phyloP scores from a whole-genome alignment of 2,329 filamentous ascomycete genomes.

The Ceratocystis variospora region DNA sequence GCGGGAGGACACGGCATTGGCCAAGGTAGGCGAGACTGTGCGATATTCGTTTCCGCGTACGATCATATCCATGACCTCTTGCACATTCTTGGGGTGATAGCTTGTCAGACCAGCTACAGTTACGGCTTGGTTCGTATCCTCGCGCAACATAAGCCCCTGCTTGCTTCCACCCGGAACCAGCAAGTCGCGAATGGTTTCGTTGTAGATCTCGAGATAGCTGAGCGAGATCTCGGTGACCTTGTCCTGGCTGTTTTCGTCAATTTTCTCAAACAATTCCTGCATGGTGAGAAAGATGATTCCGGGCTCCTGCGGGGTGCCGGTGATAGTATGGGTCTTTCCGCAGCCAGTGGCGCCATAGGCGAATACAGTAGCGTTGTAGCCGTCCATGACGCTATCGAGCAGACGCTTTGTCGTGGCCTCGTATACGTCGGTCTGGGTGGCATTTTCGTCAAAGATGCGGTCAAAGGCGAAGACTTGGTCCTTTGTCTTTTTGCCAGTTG shows the following conservation, averaged over 20 bases:
- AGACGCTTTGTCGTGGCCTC: constrained; percentile 78
- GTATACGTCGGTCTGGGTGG: constrained; percentile 83
- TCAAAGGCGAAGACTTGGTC: constrained; percentile 98
- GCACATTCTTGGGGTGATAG: constrained; percentile 77
- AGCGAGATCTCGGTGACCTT: constrained; percentile 83
- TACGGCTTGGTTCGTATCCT: constrained; percentile 87
- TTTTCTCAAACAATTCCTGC: constrained; percentile 96
- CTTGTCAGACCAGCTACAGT: constrained; percentile 83
- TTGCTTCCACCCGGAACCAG: constrained; percentile 75
- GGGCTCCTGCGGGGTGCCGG: constrained; percentile 77
- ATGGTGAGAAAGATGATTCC: constrained; percentile 98
- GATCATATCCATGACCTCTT: constrained; percentile 99
- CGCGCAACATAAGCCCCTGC: constrained; percentile 75
- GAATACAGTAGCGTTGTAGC: constrained; percentile 97
- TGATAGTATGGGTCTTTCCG: constrained; percentile 97
- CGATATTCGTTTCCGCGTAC: constrained; percentile 86
- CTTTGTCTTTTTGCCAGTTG: constrained; percentile 80
- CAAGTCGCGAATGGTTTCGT: constrained; percentile 93
- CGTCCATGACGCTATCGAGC: constrained; percentile 90
- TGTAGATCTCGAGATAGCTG: constrained; percentile 97
- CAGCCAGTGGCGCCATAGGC: constrained; percentile 96
- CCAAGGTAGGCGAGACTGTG: constrained; percentile 91
- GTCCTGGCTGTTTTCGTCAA: constrained; percentile 69
- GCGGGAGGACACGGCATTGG: constrained; percentile 91
- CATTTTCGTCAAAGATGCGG: constrained; percentile 90